Evolutionary conservation across 257 asterid genomes (phyloP).

Genomic region (Scutellaria galericulata): DNA sequence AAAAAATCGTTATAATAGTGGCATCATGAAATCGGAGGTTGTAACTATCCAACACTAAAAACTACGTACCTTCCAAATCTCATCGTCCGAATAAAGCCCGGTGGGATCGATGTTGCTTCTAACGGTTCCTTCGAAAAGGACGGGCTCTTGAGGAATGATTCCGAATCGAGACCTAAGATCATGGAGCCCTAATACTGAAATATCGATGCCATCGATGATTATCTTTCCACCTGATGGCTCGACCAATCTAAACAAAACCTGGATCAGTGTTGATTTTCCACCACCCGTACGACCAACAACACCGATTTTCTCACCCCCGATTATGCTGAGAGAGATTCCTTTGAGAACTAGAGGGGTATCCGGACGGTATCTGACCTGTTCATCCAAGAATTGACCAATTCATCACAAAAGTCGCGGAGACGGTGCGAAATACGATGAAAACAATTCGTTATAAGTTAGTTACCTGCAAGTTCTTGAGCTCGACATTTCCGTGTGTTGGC

Average conservation of each 20-base stretch:
- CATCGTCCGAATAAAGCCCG: constrained; percentile 79
- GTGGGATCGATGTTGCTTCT: constrained; percentile 95
- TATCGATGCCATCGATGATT: constrained; percentile 74
- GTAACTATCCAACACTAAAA: too few relatives aligned
- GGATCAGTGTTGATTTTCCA: constrained; percentile 93
- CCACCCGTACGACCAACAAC: constrained; percentile 99
- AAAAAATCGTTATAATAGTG: too few relatives aligned
- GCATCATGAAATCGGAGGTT: too few relatives aligned
- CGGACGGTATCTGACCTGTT: constrained; percentile 86
- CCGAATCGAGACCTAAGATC: constrained; percentile 97
- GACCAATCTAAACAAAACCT: constrained; percentile 91
- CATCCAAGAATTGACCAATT: constrained; percentile 23
- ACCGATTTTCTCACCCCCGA: constrained; percentile 93
- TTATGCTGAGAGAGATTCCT: constrained; percentile 75
- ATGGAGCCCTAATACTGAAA: constrained; percentile 78
- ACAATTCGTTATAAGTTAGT: not conserved
- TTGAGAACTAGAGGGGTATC: constrained; percentile 87
- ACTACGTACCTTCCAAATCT: constrained; percentile 81
- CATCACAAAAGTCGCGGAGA: not conserved
- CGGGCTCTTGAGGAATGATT: constrained; percentile 98
- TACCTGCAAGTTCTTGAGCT: constrained; percentile 70
- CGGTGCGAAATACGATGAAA: not conserved
- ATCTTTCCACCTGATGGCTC: constrained; percentile 90
- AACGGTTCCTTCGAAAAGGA: constrained; percentile 94
- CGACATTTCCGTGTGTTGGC: constrained; percentile 79